phyloP scores from a whole-genome alignment of 306 rosid genomes.

The Leucaena leucocephala region DNA sequence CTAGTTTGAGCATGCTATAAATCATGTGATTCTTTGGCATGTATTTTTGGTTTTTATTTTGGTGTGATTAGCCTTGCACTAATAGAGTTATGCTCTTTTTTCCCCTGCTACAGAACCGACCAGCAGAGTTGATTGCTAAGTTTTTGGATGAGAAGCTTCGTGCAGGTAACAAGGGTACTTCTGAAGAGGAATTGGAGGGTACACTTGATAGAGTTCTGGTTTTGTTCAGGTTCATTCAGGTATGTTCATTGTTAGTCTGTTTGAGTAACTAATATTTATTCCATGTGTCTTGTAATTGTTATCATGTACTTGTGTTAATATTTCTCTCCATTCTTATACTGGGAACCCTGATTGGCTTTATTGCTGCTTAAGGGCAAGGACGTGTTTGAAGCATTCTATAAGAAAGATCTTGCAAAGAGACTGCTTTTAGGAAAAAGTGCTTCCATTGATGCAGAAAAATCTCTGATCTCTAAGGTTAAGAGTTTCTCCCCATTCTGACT shows the following conservation, averaged over 20 bases:
- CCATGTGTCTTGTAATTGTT: constrained; percentile 30
- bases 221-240: constrained; percentile 98
- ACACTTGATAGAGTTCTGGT: constrained; percentile 93
- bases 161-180: constrained; percentile 98
- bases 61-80: constrained; percentile 31
- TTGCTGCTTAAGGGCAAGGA: constrained; percentile 82
- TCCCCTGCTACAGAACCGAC: constrained; percentile 72
- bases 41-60: constrained; percentile 26
- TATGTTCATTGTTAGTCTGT: constrained; percentile 41
- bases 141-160: constrained; percentile 98
- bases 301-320: constrained; percentile 26
- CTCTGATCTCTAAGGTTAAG: constrained; percentile 95
- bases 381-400: constrained; percentile 98
- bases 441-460: constrained; percentile 96
- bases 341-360: constrained; percentile 33
- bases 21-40: constrained; percentile 14
- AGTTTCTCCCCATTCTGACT: constrained; percentile 16
- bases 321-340: constrained; percentile 38
- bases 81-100: constrained; percentile 30
- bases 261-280: constrained; percentile 25
- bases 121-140: constrained; percentile 96
- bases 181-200: constrained; percentile 97
- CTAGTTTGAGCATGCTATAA: not conserved
- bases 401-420: constrained; percentile 98
- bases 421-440: constrained; percentile 96